Evolutionary conservation across 2,329 filamentous ascomycete genomes (phyloP).

Genomic region (Pseudopyrenochaeta lycopersici): DNA sequence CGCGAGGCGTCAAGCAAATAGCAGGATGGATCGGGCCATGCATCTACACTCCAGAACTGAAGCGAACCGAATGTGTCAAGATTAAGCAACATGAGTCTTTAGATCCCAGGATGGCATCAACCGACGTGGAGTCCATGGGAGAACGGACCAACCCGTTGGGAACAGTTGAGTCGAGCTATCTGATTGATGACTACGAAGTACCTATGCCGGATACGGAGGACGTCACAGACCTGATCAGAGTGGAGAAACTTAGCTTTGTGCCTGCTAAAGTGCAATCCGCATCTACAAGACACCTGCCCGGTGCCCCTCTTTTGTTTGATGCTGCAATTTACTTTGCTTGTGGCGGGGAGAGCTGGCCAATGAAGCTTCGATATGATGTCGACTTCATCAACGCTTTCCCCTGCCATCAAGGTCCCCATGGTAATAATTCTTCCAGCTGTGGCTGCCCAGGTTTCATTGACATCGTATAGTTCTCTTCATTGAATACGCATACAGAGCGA

Average conservation of each 20-base stretch:
- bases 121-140: conserved; percentile 72
- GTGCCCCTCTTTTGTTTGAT: conserved; percentile 48
- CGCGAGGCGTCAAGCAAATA: conserved; percentile 74
- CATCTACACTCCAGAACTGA: conserved; percentile 72
- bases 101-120: conserved; percentile 62
- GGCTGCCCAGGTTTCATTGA: conserved; percentile 12
- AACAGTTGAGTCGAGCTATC: conserved; percentile 67
- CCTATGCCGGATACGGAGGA: conserved; percentile 66
- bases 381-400: conserved; percentile 54
- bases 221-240: conserved; percentile 70
- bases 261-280: conserved; percentile 51
- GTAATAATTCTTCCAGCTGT: conserved; percentile 24
- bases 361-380: conserved; percentile 51
- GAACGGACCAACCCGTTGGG: conserved; percentile 75
- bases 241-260: conserved; percentile 72
- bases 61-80: conserved; percentile 73
- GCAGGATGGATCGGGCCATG: conserved; percentile 80
- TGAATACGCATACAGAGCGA: conserved; percentile 70
- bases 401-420: conserved; percentile 52
- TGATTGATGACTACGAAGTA: conserved; percentile 73
- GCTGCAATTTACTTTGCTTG: conserved; percentile 52
- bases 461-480: conserved; percentile 67
- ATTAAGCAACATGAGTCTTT: conserved; percentile 69
- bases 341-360: conserved; percentile 50
- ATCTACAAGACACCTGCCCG: conserved; percentile 32